Percentiles rank a stretch among this genome's conserved stretches.
Conservation (phyloP, 257 asterid species). For the Salvia rosmarinus region DNA sequence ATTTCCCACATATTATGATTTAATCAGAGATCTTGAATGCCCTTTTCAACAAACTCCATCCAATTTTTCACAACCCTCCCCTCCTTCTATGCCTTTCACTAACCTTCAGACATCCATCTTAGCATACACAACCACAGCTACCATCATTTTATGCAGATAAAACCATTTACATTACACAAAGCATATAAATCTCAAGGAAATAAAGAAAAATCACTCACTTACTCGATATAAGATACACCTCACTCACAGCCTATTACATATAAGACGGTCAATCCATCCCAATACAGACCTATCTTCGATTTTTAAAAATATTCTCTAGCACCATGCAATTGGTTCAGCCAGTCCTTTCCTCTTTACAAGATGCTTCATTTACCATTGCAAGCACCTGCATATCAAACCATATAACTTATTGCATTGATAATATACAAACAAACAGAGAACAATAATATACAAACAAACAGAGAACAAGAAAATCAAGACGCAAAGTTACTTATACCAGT, state of each 20-base stretch:
- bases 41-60: no score
- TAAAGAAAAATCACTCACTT: not conserved
- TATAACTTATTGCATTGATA: not conserved
- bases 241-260: constrained; percentile 13
- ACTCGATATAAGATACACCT: not conserved
- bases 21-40: not conserved
- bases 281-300: not conserved
- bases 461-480: constrained; percentile 23
- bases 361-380: not conserved
- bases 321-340: not conserved
- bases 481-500: constrained; percentile 51
- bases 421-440: no score
- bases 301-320: not conserved
- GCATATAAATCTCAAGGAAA: not conserved
- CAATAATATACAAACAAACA: not conserved
- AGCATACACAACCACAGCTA: not conserved
- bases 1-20: not conserved
- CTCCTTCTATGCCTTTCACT: not conserved
- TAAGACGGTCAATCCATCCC: not conserved
- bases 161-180: not conserved
- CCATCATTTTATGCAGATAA: no score
- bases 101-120: not conserved
- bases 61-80: not conserved
- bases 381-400: not conserved
- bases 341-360: not conserved